Evolutionary conservation across 1,284 basidiomycete genomes (phyloP).

Genomic region (Cutaneotrichosporon sp.): DNA sequence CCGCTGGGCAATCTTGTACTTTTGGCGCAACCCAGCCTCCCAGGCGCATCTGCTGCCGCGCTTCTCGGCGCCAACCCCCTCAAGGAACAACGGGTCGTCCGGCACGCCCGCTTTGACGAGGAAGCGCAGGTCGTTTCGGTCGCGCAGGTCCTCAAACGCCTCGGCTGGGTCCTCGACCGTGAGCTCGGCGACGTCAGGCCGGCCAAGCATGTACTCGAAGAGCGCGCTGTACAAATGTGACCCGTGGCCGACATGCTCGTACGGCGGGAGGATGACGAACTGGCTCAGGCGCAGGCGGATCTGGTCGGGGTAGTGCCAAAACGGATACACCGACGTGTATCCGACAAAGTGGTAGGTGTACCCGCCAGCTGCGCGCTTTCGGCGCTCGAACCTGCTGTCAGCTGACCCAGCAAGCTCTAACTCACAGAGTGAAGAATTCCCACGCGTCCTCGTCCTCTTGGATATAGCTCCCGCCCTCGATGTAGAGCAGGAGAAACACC

Average conservation of each 20-base stretch:
- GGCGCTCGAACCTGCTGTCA: slow-evolving; percentile 70
- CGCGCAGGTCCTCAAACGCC: slow-evolving; percentile 69
- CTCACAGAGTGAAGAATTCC: slow-evolving; percentile 80
- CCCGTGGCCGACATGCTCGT: slow-evolving; percentile 85
- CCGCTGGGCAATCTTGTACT: slow-evolving; percentile 90
- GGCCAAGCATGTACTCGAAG: slow-evolving; percentile 70
- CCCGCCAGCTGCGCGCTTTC: slow-evolving; percentile 58
- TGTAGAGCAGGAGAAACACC: slow-evolving; percentile 88
- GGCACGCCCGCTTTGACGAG: slow-evolving; percentile 54
- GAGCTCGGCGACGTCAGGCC: slow-evolving; percentile 74
- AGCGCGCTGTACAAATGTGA: slow-evolving; percentile 85
- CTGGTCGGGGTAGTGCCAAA: slow-evolving; percentile 88
- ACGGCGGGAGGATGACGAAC: slow-evolving; percentile 89
- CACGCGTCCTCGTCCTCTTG: slow-evolving; percentile 80
- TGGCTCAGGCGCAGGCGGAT: slow-evolving; percentile 84
- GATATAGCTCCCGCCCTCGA: slow-evolving; percentile 93
- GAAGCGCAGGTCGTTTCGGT: slow-evolving; percentile 84
- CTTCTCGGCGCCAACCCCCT: slow-evolving; percentile 37
- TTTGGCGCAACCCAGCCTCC: slow-evolving; percentile 73
- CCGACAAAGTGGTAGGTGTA: slow-evolving; percentile 84
- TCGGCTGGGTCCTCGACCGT: slow-evolving; percentile 98
- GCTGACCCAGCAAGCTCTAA: slow-evolving; percentile 32
- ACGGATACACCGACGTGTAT: slow-evolving; percentile 87
- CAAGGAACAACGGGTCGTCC: slow-evolving; percentile 40
- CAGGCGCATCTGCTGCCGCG: slow-evolving; percentile 56